phyloP scores from a whole-genome alignment of 495 filamentous ascomycete species.

The Talaromyces nanjingensis region DNA sequence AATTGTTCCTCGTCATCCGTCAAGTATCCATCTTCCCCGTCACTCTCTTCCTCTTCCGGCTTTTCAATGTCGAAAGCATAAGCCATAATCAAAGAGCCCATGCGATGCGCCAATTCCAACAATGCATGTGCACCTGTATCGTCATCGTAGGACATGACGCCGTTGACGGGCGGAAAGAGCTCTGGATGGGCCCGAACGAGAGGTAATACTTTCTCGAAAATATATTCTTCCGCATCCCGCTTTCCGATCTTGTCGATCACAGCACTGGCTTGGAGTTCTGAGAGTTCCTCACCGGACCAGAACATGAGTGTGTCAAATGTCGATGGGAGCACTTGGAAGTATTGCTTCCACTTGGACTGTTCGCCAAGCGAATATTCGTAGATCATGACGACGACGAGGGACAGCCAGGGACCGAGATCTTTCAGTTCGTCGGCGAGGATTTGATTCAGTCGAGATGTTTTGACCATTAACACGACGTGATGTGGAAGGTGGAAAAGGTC shows the following conservation, averaged over 20 bases:
- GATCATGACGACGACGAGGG: slow-evolving; percentile 73
- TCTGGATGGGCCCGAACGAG: slow-evolving; percentile 40
- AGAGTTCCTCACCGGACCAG: slow-evolving; percentile 68
- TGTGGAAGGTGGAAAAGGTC: slow-evolving; percentile 59
- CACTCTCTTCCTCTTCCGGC: slow-evolving; percentile 44
- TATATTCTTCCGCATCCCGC: slow-evolving; percentile 60
- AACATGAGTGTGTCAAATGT: slow-evolving; percentile 86
- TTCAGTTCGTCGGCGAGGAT: slow-evolving; percentile 39
- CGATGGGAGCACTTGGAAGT: slow-evolving; percentile 73
- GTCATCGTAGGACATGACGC: slow-evolving; percentile 44
- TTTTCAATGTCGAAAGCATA: slow-evolving; percentile 85
- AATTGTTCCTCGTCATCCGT: slow-evolving; percentile 60
- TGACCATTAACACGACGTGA: slow-evolving; percentile 44
- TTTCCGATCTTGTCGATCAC: slow-evolving; percentile 75
- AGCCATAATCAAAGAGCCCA: slow-evolving; percentile 87
- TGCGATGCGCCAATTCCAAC: slow-evolving; percentile 59
- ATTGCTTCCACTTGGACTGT: slow-evolving; percentile 66
- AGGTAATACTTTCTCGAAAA: slow-evolving; percentile 55
- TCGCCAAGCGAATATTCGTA: slow-evolving; percentile 61
- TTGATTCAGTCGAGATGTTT: slow-evolving; percentile 41
- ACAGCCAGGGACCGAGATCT: slow-evolving; percentile 45
- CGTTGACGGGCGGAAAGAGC: slow-evolving; percentile 39
- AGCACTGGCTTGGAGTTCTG: slow-evolving; percentile 68
- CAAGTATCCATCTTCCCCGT: slow-evolving; percentile 50
- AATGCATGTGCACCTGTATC: slow-evolving; percentile 44